These are phyloP conservation scores for Daldinia bambusicola DNA, from an alignment of 495 filamentous ascomycete genomes.

Conservation along the genomic window DNA sequence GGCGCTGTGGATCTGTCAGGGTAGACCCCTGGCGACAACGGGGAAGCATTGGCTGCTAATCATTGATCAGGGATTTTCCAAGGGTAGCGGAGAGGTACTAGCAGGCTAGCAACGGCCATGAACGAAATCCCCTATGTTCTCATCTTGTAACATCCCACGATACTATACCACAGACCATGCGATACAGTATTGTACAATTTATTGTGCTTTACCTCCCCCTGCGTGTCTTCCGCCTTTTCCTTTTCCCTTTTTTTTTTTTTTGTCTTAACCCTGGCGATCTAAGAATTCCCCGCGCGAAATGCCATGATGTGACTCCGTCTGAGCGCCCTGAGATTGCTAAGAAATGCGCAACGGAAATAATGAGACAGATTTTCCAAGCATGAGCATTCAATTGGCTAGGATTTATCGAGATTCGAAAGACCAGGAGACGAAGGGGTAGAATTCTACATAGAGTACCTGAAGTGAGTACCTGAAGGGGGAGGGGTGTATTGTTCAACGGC, in stretches of 20 bases:
- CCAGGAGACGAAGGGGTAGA: constrained; percentile 39
- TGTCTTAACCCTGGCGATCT: constrained; percentile 39
- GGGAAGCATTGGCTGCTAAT: constrained; percentile 51
- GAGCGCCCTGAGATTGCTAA: constrained; percentile 45
- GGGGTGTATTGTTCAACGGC: constrained; percentile 47
- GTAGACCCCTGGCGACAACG: constrained; percentile 46
- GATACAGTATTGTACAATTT: constrained; percentile 25
- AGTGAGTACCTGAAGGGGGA: background rate
- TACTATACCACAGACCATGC: constrained; percentile 32
- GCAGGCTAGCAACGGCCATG: constrained; percentile 21
- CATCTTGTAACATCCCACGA: constrained; percentile 34
- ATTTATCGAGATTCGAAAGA: constrained; percentile 49
- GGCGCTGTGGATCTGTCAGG: constrained; percentile 45
- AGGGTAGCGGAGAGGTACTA: constrained; percentile 34
- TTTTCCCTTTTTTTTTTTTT: constrained; percentile 10
- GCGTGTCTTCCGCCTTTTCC: constrained; percentile 11
- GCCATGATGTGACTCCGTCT: constrained; percentile 42
- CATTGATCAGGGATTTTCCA: constrained; percentile 48
- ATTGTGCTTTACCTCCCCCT: constrained; percentile 5
- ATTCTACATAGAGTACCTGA: constrained; percentile 18
- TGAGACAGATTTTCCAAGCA: constrained; percentile 47
- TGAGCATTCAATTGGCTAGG: constrained; percentile 43
- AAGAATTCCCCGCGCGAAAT: constrained; percentile 43
- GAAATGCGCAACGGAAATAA: constrained; percentile 48
- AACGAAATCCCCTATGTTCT: constrained; percentile 30